Evolutionary conservation across 495 filamentous ascomycete species (phyloP), one percentile per base, ranked within the genome.

Genomic region (Neohortaea acidophila): DNA sequence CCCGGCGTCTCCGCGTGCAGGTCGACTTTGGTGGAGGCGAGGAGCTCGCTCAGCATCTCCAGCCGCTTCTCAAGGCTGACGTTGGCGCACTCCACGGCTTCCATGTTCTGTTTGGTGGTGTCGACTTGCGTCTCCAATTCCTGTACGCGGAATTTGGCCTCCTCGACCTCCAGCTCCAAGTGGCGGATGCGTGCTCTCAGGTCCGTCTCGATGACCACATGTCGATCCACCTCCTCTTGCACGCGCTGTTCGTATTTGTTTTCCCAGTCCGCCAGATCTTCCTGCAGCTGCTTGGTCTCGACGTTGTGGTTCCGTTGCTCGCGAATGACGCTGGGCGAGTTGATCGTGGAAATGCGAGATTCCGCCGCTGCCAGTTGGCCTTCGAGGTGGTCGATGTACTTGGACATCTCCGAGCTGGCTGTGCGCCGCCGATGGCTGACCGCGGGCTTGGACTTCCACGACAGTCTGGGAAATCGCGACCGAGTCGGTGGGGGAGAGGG

Each of bases 371-470:
- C 38, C 12, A 52, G 34, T 34, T 52, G 38, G 2, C 34, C 35
- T 23, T 52, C 49, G 4, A 52, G 38, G 23, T 49, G 41, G n/a
- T 52, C 49, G 20, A 52, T 52, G 25, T 52, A 49, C 30, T 42
- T 42, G 27, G 33, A 46, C 29, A 43, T 42, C 28, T 51, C 47
- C 3, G 37, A 37, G 24, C 47, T 51, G 1, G 47, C 29, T 1
- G 43, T 43, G 3, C 47, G 24, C 23, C 47, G 14, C 23, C 29
- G 21, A 20, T 35, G 21, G 17, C 9, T 36, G 11, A 39, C 26
- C 36, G 38, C 43, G 1, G 43, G 21, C 18, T 35, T 21, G 4
- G 33, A 13, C 31, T 35, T 42, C 4, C 27, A n/a, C n/a, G n/a
- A n/a, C n/a, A n/a, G n/a, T n/a, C n/a, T n/a, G n/a, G n/a, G n/a